Conservation (phyloP, 495 filamentous ascomycete genomes). For the Viridothelium virens region DNA sequence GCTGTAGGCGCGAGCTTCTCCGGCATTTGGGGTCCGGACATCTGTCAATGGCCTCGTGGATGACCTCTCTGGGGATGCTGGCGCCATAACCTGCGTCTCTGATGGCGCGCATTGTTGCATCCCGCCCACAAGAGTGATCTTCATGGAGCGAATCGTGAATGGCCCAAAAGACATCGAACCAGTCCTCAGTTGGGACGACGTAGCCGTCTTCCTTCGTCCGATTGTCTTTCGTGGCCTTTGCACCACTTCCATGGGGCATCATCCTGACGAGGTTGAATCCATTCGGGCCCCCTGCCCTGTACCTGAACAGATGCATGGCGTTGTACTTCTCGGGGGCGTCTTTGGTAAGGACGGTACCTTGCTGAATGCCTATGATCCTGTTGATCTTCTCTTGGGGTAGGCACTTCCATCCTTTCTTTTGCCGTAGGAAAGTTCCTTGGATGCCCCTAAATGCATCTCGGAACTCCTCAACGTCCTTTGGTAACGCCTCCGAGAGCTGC, state of each 20-base stretch:
- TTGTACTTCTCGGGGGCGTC: background rate
- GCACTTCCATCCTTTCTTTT: background rate
- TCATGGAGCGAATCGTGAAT: background rate
- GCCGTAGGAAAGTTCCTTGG: background rate
- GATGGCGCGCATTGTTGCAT: background rate
- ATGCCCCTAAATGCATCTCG: background rate
- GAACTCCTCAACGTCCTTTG: background rate
- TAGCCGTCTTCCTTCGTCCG: background rate
- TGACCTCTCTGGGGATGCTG: slow-evolving; percentile 2
- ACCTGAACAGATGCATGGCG: background rate
- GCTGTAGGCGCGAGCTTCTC: background rate
- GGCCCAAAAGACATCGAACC: background rate
- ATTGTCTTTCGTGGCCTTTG: background rate
- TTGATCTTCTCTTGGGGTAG: background rate
- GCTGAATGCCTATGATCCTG: background rate
- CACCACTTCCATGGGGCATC: background rate
- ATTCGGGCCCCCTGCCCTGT: background rate
- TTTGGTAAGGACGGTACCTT: background rate
- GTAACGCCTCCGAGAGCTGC: background rate
- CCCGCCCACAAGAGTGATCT: background rate
- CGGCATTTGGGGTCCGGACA: background rate
- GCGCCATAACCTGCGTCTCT: background rate
- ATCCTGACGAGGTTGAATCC: background rate
- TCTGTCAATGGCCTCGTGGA: background rate
- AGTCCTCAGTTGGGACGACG: background rate